Evolutionary conservation across 768 basidiomycete genomes (phyloP).

Genomic region (Suillus sp.): DNA sequence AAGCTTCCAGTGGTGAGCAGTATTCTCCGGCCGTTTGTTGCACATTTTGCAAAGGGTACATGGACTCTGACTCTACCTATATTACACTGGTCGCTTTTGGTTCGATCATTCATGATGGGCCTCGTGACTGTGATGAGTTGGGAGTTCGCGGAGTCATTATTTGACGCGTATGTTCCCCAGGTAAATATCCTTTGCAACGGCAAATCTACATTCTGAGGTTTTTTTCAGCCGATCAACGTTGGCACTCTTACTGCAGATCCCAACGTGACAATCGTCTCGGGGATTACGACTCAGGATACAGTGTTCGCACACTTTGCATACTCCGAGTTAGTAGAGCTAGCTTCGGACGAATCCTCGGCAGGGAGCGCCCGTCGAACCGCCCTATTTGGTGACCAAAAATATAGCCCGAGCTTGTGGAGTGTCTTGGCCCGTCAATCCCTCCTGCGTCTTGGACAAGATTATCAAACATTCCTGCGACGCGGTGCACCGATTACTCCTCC

Average conservation of each 20-base stretch:
- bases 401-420: constrained; percentile 64
- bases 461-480: constrained; percentile 62
- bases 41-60: constrained; percentile 60
- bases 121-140: constrained; percentile 56
- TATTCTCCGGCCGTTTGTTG: constrained; percentile 60
- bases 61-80: constrained; percentile 57
- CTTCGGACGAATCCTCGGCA: constrained; percentile 43
- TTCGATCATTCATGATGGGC: constrained; percentile 52
- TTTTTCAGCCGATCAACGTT: constrained; percentile 48
- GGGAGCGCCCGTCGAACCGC: constrained; percentile 50
- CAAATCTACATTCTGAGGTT: constrained; percentile 10
- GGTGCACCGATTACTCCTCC: constrained; percentile 45
- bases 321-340: constrained; percentile 56
- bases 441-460: constrained; percentile 65
- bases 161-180: constrained; percentile 60
- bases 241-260: constrained; percentile 51
- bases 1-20: constrained; percentile 53
- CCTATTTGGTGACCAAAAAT: constrained; percentile 71
- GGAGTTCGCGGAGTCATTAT: constrained; percentile 64
- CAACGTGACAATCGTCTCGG: constrained; percentile 60
- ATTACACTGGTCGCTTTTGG: constrained; percentile 45
- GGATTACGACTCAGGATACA: constrained; percentile 53
- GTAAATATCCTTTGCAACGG: constrained; percentile 34
- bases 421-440: constrained; percentile 60
- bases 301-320: constrained; percentile 68